A percentile compares a stretch with the other conserved stretches of the same genome.
Evolutionary conservation across 306 rosid species (phyloP).

Genomic region (Gastrolobium bilobum): DNA sequence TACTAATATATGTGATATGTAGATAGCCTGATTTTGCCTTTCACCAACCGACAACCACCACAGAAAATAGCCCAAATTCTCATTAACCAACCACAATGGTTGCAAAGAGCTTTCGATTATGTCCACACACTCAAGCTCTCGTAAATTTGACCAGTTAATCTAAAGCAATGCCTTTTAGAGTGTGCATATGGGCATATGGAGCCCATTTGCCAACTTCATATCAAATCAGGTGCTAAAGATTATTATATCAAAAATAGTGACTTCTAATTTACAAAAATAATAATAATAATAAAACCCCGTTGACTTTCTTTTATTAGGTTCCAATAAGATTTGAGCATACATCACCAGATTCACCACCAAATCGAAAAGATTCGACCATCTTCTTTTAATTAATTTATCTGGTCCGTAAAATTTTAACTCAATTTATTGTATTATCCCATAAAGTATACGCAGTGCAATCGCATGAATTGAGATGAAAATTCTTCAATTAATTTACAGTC

Average conservation of each 20-base stretch:
- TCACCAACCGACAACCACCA: conserved; percentile 52
- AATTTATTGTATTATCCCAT: neutral
- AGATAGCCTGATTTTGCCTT: conserved; percentile 12
- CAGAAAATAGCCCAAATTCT: conserved; percentile 39
- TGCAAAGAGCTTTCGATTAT: conserved; percentile 37
- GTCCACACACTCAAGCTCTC: conserved; percentile 40
- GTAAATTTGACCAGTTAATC: conserved; percentile 18
- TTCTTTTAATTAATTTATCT: neutral
- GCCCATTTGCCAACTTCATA: conserved; percentile 17
- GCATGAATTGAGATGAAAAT: neutral
- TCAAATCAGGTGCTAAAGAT: neutral
- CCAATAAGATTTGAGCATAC: neutral
- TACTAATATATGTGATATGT: neutral
- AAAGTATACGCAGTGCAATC: neutral
- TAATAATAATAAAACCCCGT: neutral
- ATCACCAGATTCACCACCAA: neutral
- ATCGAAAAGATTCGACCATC: neutral
- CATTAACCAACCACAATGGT: conserved; percentile 41
- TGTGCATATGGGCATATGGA: conserved; percentile 37
- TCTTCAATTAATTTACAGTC: conserved; percentile 3
- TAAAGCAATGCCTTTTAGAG: conserved; percentile 7
- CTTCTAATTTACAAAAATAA: neutral
- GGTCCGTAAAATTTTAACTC: neutral
- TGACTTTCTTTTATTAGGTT: neutral
- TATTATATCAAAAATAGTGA: neutral